phyloP scores from a whole-genome alignment of 2,329 filamentous ascomycete species.

The Verticillium klebahnii region DNA sequence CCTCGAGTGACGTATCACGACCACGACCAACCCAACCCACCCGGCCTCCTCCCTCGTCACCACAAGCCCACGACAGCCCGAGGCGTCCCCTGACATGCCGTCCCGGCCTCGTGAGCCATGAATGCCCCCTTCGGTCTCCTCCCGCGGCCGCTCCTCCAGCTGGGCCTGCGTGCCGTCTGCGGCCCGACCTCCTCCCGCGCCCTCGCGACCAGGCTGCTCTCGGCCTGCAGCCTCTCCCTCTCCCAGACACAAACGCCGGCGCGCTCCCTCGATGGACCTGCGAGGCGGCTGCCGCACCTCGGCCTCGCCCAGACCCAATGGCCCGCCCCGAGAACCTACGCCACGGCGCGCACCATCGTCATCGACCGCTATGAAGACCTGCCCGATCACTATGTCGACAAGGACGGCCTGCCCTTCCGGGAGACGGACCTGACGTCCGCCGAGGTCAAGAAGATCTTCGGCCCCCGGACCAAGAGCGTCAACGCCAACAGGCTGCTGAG shows the following conservation, averaged over 20 bases:
- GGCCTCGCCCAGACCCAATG: neutral
- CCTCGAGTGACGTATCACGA: neutral
- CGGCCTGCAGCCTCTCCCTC: neutral
- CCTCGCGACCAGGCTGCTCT: slow-evolving; percentile 4
- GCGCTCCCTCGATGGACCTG: neutral
- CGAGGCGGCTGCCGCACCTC: neutral
- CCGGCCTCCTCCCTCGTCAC: neutral
- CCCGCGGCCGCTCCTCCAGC: slow-evolving; percentile 7
- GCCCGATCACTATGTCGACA: slow-evolving; percentile 53
- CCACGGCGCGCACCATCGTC: slow-evolving; percentile 17
- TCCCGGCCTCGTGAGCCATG: slow-evolving; percentile 8
- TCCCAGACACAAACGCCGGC: neutral
- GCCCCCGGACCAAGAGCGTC: slow-evolving; percentile 35
- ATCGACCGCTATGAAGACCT: slow-evolving; percentile 53
- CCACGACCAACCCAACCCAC: neutral
- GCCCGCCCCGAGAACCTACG: neutral
- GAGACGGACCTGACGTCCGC: slow-evolving; percentile 40
- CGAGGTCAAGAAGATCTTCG: slow-evolving; percentile 47
- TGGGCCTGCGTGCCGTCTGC: slow-evolving; percentile 7
- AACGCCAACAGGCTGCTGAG: slow-evolving; percentile 50
- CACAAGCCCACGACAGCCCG: neutral
- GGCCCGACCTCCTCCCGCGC: neutral
- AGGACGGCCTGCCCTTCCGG: slow-evolving; percentile 49
- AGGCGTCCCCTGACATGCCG: neutral
- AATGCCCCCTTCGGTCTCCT: slow-evolving; percentile 11